These are phyloP conservation scores for Chloropicon primus DNA, from an alignment of 139 green algal genomes.

Conservation along the genomic window DNA sequence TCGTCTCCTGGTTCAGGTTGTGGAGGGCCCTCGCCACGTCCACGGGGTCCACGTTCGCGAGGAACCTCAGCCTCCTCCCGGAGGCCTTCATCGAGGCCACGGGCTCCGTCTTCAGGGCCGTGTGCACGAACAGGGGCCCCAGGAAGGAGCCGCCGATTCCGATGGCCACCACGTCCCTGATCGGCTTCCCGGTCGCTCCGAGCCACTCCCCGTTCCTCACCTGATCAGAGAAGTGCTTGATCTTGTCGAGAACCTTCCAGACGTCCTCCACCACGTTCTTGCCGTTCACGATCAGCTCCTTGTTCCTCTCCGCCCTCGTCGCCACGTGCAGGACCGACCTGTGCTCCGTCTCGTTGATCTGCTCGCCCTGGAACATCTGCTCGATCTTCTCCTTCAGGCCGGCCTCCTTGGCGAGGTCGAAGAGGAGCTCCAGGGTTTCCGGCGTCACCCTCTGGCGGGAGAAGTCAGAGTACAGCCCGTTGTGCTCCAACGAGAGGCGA, in stretches of 20 bases:
- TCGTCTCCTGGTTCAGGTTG: constrained; percentile 33
- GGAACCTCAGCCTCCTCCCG: constrained; percentile 76
- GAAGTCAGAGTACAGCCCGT: constrained; percentile 81
- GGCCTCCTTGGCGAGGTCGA: constrained; percentile 39
- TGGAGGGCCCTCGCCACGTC: constrained; percentile 84
- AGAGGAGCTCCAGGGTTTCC: constrained; percentile 63
- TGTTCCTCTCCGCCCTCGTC: constrained; percentile 62
- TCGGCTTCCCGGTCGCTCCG: constrained; percentile 83
- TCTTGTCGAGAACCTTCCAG: constrained; percentile 93
- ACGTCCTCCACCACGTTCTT: constrained; percentile 92
- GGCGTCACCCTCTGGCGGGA: constrained; percentile 67
- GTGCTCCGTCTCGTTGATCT: constrained; percentile 64
- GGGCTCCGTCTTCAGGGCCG: constrained; percentile 59
- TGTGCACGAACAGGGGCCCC: constrained; percentile 97
- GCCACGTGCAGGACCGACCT: constrained; percentile 90
- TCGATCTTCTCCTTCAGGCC: constrained; percentile 80
- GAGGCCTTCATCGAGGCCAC: constrained; percentile 22
- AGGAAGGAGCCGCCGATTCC: constrained; percentile 95
- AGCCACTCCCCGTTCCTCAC: constrained; percentile 81
- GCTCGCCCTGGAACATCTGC: constrained; percentile 85
- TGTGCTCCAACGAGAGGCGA: constrained; percentile 59
- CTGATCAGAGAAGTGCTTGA: constrained; percentile 85
- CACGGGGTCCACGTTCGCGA: constrained; percentile 98
- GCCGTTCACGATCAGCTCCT: constrained; percentile 64
- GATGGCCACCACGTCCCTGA: constrained; percentile 90